Conservation (phyloP, 192 early-diverging fungal species). For the Funneliformis mosseae region DNA sequence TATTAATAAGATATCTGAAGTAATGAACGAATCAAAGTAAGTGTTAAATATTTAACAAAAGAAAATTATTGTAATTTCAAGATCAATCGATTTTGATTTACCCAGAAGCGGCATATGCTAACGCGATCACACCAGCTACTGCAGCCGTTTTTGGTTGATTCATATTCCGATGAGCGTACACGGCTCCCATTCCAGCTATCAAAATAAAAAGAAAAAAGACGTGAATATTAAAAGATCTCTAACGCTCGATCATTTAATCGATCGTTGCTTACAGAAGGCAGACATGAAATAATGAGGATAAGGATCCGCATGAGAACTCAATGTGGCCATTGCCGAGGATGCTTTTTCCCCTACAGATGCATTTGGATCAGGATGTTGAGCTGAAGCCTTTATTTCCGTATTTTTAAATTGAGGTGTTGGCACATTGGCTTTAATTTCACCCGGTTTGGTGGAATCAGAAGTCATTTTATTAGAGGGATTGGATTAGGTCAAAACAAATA, state of each 20-base stretch:
- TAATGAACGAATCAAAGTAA: not conserved
- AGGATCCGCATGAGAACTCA: constrained; percentile 23
- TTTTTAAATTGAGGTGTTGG: not conserved
- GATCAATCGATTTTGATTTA: not conserved
- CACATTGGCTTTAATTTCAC: not conserved
- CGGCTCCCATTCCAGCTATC: not conserved
- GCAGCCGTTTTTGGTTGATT: constrained; percentile 23
- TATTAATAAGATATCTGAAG: too few relatives aligned
- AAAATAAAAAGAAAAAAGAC: not conserved
- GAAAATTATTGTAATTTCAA: not conserved
- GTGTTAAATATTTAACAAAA: not conserved
- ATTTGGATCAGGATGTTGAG: constrained; percentile 6
- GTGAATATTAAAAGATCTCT: not conserved
- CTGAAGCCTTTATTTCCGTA: not conserved
- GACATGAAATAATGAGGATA: constrained; percentile 23
- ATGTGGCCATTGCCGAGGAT: not conserved
- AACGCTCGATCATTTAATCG: not conserved
- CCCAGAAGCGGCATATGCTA: constrained; percentile 14
- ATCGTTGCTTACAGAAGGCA: not conserved
- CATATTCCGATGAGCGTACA: constrained; percentile 25
- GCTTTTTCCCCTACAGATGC: not conserved
- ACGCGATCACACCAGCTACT: not conserved
- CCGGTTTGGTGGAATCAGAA: not conserved
- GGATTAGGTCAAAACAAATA: too few relatives aligned
- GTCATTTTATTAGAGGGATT: not conserved